Base-by-base conservation (phyloP, 257 asterid species). In the Catharanthus roseus region DNA sequence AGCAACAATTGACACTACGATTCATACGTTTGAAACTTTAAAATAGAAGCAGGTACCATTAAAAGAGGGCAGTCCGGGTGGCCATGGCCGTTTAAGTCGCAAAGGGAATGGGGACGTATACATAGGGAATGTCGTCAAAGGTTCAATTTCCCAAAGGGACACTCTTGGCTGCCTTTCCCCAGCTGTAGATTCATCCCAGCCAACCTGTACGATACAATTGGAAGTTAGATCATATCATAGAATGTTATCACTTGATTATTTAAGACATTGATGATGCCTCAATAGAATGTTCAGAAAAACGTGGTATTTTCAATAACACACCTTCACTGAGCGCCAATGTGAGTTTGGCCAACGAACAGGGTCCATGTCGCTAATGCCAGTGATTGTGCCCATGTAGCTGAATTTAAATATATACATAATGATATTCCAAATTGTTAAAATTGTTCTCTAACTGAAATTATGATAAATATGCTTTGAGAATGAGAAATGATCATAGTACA, bases 311-410 rank as follows among this genome's bases (percentile, higher is more conserved):
- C 54, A 0, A 23, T 4, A 47, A 68, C 72, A 50, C 78, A 86
- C 96, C 93, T 90, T 88, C 68, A 90, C 93, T 0, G 95, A 88
- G 23, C 95, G 96, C 96, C 96, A 90, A 75, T 90, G 93, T 16
- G 96, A 90, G 84, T 86, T 90, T 33, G 85, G 83, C 96, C 96
- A 90, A 61, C 79, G 80, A 56, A 56, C 82, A 50, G 85, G 84
- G 80, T 90, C 96, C 82, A 85, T 70, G 76, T 90, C 96, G 57
- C 91, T 79, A 72, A 90, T 81, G 73, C 90, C 91, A 75, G 96
- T 86, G 77, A 90, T 85, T 11, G 96, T 90, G 71, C 96, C 96
- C 96, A 90, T 90, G 77, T 90, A 88, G 67, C 96, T 90, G 87
- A 38, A 18, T 45, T 26, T 29, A 29, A 26, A 49, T 21, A 8